Percentiles rank a stretch among this genome's conserved stretches.
These are phyloP conservation scores for Arthroderma sp. DNA, from an alignment of 2,329 filamentous ascomycete species.

Conservation along the genomic window DNA sequence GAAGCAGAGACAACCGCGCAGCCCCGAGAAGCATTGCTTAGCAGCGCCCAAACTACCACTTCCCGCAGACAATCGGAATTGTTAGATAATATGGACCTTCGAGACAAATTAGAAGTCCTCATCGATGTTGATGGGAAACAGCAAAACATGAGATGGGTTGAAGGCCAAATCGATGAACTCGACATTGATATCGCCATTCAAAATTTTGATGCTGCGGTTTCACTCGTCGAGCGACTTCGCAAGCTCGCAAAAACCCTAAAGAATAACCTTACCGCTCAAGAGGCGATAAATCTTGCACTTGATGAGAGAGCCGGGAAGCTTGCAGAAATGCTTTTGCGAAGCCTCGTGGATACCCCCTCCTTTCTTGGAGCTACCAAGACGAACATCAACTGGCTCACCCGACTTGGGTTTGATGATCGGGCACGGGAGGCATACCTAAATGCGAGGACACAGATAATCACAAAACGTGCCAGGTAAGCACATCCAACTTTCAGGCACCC, in stretches of 20 bases:
- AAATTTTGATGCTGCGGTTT: slow-evolving; percentile 71
- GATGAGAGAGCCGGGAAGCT: slow-evolving; percentile 71
- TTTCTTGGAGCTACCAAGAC: slow-evolving; percentile 64
- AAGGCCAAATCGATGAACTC: slow-evolving; percentile 85
- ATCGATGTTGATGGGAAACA: slow-evolving; percentile 96
- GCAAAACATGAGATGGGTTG: slow-evolving; percentile 90
- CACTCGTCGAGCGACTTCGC: slow-evolving; percentile 72
- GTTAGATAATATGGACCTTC: slow-evolving; percentile 63
- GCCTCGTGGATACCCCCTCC: slow-evolving; percentile 64
- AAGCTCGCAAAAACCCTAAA: slow-evolving; percentile 66
- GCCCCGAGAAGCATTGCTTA: slow-evolving; percentile 70
- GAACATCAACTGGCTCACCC: slow-evolving; percentile 70
- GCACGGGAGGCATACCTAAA: slow-evolving; percentile 78
- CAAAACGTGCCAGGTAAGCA: slow-evolving; percentile 64
- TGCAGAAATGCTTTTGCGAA: slow-evolving; percentile 61
- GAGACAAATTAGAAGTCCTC: slow-evolving; percentile 59
- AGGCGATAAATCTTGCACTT: slow-evolving; percentile 83
- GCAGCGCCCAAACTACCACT: slow-evolving; percentile 55
- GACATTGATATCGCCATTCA: slow-evolving; percentile 94
- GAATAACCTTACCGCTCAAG: slow-evolving; percentile 74
- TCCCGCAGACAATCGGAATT: slow-evolving; percentile 62
- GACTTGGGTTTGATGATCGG: slow-evolving; percentile 79
- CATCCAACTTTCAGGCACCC: background rate
- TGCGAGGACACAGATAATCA: slow-evolving; percentile 64
- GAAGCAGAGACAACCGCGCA: slow-evolving; percentile 82